phyloP scores from a whole-genome alignment of 2,329 filamentous ascomycete species.

The Aspergillus aculeatus region DNA sequence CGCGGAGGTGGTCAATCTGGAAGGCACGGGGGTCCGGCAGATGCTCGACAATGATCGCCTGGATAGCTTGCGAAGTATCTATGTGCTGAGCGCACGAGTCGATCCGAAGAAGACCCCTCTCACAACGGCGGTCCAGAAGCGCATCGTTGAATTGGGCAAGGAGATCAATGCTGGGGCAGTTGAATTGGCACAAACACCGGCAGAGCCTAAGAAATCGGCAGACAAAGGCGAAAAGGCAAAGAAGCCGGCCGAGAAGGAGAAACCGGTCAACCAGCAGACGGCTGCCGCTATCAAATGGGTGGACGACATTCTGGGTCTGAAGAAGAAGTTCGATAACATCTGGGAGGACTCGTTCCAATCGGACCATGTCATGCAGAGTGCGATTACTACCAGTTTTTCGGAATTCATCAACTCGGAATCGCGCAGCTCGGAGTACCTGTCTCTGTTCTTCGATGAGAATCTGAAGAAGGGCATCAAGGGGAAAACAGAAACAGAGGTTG shows the following conservation, averaged over 20 bases:
- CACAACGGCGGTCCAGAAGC: slow-evolving; percentile 67
- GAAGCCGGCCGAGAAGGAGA: slow-evolving; percentile 49
- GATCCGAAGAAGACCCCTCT: slow-evolving; percentile 71
- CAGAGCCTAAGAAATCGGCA: slow-evolving; percentile 46
- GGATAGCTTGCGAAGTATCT: slow-evolving; percentile 77
- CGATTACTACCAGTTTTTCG: slow-evolving; percentile 80
- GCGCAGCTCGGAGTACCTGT: slow-evolving; percentile 86
- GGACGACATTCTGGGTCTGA: slow-evolving; percentile 79
- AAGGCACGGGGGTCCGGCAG: slow-evolving; percentile 75
- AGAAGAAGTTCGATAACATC: slow-evolving; percentile 84
- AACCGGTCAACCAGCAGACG: slow-evolving; percentile 72
- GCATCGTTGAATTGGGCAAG: slow-evolving; percentile 74
- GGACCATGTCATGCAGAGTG: slow-evolving; percentile 76
- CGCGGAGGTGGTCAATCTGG: slow-evolving; percentile 76
- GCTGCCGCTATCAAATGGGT: slow-evolving; percentile 91
- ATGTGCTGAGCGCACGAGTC: slow-evolving; percentile 73
- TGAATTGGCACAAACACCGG: slow-evolving; percentile 51
- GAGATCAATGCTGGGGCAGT: slow-evolving; percentile 72
- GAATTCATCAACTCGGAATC: slow-evolving; percentile 91
- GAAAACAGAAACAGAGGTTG: slow-evolving; percentile 85
- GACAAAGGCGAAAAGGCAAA: slow-evolving; percentile 40
- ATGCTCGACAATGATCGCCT: slow-evolving; percentile 91
- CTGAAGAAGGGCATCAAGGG: slow-evolving; percentile 91
- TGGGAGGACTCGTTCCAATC: slow-evolving; percentile 70
- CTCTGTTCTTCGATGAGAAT: slow-evolving; percentile 94